Evolutionary conservation across 345 rosid species (phyloP).

Genomic region (Toxicodendron radicans): DNA sequence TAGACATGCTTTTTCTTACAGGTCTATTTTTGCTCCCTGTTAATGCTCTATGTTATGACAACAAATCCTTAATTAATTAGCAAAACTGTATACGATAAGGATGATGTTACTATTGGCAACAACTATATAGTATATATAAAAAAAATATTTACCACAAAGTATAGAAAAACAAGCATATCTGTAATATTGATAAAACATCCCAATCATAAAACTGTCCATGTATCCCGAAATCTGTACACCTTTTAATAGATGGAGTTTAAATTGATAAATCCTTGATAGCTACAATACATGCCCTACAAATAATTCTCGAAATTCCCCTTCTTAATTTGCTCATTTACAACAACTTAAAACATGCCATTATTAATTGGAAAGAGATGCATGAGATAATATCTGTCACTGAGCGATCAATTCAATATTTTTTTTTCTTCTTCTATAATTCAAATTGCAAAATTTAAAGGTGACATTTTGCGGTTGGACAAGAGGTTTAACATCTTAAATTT

Average conservation of each 20-base stretch:
- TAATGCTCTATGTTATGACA: neutral
- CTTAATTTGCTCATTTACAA: neutral
- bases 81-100: neutral
- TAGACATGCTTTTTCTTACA: neutral
- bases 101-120: neutral
- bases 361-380: neutral
- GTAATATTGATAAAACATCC: neutral
- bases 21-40: neutral
- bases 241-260: neutral
- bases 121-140: no score
- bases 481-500: neutral
- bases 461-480: neutral
- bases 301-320: neutral
- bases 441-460: constrained; percentile 15
- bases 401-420: neutral
- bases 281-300: neutral
- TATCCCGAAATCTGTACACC: neutral
- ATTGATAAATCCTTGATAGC: neutral
- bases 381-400: neutral
- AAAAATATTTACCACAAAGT: no score
- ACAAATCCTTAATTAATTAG: no score
- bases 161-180: neutral
- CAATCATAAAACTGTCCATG: neutral
- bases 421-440: neutral
- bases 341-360: neutral